phyloP scores from a whole-genome alignment of 768 basidiomycete species.

The Crassisporium funariophilum region DNA sequence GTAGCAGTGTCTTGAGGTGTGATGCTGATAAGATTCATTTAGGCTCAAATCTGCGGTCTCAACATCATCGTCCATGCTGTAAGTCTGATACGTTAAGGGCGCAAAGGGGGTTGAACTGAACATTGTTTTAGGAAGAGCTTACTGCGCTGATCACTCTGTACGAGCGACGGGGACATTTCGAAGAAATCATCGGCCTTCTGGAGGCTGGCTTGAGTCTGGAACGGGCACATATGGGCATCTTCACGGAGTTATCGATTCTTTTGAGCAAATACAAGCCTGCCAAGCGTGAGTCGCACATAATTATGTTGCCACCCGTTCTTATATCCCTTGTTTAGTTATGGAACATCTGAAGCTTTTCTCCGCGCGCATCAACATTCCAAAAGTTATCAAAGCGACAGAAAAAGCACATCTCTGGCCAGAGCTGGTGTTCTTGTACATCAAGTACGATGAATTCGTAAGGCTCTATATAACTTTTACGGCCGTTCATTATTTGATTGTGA shows the following conservation, averaged over 20 bases:
- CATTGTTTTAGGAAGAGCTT: conserved; percentile 66
- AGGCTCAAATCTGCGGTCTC: conserved; percentile 98
- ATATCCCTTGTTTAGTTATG: conserved; percentile 71
- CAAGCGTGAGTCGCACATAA: conserved; percentile 62
- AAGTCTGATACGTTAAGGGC: conserved; percentile 20
- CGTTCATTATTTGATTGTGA: not conserved
- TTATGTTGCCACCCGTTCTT: conserved; percentile 1
- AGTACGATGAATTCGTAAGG: conserved; percentile 92
- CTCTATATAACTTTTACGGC: not conserved
- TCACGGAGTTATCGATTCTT: conserved; percentile 89
- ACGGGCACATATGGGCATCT: conserved; percentile 98
- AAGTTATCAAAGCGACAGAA: conserved; percentile 96
- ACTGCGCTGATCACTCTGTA: conserved; percentile 76
- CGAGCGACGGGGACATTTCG: conserved; percentile 90
- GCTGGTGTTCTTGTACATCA: conserved; percentile 97
- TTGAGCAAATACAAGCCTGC: conserved; percentile 95
- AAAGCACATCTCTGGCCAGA: conserved; percentile 98
- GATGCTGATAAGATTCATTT: conserved; percentile 5
- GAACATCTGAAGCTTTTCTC: conserved; percentile 97
- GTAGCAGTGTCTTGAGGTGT: not conserved
- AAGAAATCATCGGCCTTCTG: conserved; percentile 87
- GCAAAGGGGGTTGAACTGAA: conserved; percentile 23
- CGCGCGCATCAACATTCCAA: conserved; percentile 96
- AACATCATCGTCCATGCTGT: conserved; percentile 94
- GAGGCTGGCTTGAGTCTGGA: conserved; percentile 97